Evolutionary conservation across 495 filamentous ascomycete species (phyloP).

Genomic region (Neurospora pannonica): DNA sequence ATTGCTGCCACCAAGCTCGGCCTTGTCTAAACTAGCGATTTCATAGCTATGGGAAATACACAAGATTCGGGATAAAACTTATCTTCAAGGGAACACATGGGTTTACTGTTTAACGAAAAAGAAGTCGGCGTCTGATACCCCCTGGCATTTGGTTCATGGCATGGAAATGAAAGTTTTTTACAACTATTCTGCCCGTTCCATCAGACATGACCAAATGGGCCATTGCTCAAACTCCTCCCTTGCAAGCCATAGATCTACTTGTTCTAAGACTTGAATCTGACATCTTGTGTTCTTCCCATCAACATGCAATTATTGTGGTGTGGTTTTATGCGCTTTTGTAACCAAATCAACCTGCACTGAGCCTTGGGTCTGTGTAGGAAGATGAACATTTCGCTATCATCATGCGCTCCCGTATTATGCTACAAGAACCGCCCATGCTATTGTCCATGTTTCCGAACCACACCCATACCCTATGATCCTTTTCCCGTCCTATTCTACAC

Average conservation of each 20-base stretch:
- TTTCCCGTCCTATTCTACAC: not conserved
- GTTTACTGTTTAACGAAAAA: not conserved
- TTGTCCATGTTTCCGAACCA: not conserved
- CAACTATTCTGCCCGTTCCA: not conserved
- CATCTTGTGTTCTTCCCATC: not conserved
- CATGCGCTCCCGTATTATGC: not conserved
- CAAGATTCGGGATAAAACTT: not conserved
- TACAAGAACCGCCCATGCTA: not conserved
- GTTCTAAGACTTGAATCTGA: not conserved
- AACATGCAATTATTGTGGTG: not conserved
- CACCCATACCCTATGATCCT: not conserved
- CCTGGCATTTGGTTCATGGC: not conserved
- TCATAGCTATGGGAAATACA: constrained; percentile 1
- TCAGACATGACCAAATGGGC: not conserved
- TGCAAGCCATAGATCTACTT: not conserved
- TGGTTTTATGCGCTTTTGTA: not conserved
- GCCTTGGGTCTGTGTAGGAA: not conserved
- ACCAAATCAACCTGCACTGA: not conserved
- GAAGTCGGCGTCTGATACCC: not conserved
- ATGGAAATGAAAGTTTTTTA: not conserved
- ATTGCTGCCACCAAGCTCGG: constrained; percentile 98
- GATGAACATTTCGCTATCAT: not conserved
- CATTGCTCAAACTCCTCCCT: not conserved
- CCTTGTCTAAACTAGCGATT: constrained; percentile 64
- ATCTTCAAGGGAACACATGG: not conserved